Conservation (phyloP, 495 filamentous ascomycete genomes). For the Neurospora sp. region DNA sequence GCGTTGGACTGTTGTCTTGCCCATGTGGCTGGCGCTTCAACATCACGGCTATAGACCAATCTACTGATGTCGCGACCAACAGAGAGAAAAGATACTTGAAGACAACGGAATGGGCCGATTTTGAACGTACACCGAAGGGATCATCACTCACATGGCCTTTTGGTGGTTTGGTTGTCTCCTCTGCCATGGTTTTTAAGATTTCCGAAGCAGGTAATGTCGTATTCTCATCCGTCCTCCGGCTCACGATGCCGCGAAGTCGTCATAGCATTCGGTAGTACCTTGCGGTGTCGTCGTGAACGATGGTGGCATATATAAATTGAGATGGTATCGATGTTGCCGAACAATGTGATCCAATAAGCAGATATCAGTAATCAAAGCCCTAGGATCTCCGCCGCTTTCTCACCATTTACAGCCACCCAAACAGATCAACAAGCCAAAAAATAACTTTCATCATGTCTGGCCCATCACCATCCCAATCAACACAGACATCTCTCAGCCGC, state of each 20-base stretch:
- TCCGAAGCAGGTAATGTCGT: neutral
- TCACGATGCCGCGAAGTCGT: neutral
- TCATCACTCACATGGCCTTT: neutral
- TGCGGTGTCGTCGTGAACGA: neutral
- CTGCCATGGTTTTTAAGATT: neutral
- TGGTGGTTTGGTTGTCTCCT: neutral
- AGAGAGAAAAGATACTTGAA: neutral
- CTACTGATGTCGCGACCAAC: neutral
- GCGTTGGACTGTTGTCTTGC: neutral
- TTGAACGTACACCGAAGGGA: neutral
- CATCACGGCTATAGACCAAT: neutral
- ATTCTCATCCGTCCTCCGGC: neutral
- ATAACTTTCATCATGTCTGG: neutral
- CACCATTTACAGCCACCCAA: neutral
- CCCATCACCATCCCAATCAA: neutral
- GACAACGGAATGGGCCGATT: neutral
- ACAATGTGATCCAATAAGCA: neutral
- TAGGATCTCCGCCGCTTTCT: neutral
- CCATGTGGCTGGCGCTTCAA: neutral
- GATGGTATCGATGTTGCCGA: rapidly evolving
- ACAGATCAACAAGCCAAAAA: neutral
- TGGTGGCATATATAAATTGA: neutral
- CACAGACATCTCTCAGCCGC: neutral
- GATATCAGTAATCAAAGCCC: neutral
- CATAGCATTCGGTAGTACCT: neutral